Base-by-base conservation (phyloP, 2,329 filamentous ascomycete species). In the Sclerotinia nivalis region DNA sequence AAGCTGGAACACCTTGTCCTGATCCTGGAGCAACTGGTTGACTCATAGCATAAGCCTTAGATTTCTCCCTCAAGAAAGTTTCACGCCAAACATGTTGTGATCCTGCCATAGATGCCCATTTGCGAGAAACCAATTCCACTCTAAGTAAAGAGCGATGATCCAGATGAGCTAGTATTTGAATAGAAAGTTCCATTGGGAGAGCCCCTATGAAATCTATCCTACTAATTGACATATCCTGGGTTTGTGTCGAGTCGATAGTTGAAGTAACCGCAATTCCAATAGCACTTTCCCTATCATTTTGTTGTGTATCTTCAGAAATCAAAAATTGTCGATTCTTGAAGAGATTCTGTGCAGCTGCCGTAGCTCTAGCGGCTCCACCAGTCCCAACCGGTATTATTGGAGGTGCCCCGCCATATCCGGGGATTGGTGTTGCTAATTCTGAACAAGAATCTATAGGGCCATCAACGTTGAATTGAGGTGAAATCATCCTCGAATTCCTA, bases 81-180 rank as follows among this genome's bases (percentile, higher is more conserved):
- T 88, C 85, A 22, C 87, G 83, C 88, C 88, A 90, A 60, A 90
- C 83, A 75, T 89, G 86, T 73, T 85, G 85, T 72, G 86, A 87
- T 40, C 78, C 76, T 5, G 83, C 79, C 1, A 85, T 77, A 18
- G 76, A 70, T 52, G 81, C 76, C 88, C 88, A 90, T 7, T 73
- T 73, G 40, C 76, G 81, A 18, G 83, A 88, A 2, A 89, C 88
- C 31, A 78, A 76, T 60, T 82, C 82, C 1, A 84, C 84, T 15
- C 81, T 82, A 13, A 80, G 79, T 18, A 90, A 80, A 1, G 84
- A 83, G 2, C 81, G 70, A 12, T 85, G 84, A 71, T 89, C 87
- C 5, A 90, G 81, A 66, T 85, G 80, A 7, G 85, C 82, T 13
- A 90, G 80, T 34, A 90, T 81, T 60, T 88, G 84, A 31, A 89